Percentiles rank a stretch among this genome's conserved stretches.
phyloP scores from a whole-genome alignment of 306 rosid species.

The Quercus ilex region DNA sequence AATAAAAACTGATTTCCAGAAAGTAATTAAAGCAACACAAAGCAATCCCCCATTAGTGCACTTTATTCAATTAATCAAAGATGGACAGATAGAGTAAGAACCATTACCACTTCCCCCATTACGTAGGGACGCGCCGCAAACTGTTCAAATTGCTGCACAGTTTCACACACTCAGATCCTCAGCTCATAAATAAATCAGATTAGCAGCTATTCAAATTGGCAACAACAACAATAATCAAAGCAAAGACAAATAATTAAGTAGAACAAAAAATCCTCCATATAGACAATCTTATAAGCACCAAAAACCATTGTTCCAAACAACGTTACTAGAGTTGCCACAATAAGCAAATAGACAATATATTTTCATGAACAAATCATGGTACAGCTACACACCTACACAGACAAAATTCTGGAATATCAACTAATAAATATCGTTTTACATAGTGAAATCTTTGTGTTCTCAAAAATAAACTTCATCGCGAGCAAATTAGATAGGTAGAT shows the following conservation, averaged over 20 bases:
- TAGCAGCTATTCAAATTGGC: not conserved
- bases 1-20: not conserved
- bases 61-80: not conserved
- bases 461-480: not conserved
- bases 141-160: constrained; percentile 53
- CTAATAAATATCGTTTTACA: no score
- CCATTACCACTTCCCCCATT: constrained; percentile 57
- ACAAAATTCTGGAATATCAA: no score
- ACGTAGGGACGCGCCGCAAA: constrained; percentile 34
- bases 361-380: no score
- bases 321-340: no score
- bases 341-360: no score
- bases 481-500: no score
- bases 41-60: not conserved
- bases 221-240: not conserved
- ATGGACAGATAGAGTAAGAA: constrained; percentile 3
- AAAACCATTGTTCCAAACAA: not conserved
- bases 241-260: not conserved
- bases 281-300: not conserved
- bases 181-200: constrained; percentile 1
- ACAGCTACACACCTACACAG: no score
- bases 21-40: not conserved
- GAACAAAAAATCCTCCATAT: not conserved
- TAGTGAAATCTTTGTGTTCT: not conserved
- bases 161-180: constrained; percentile 6